phyloP scores from a whole-genome alignment of 164 flowering plant species.

The Stephania cephalantha region DNA sequence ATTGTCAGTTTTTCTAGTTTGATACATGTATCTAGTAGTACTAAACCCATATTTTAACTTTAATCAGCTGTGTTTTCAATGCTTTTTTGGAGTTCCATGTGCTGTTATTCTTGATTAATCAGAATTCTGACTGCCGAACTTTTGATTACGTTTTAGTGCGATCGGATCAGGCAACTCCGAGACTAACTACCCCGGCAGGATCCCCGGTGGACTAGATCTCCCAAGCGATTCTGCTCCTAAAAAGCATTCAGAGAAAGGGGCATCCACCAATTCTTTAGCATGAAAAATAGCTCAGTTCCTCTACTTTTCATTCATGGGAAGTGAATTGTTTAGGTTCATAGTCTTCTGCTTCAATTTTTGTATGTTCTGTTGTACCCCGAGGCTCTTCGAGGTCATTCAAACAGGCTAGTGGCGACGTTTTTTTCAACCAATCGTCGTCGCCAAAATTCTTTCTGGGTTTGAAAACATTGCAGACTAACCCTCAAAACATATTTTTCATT shows the following conservation, averaged over 20 bases:
- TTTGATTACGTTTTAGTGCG: slow-evolving; percentile 34
- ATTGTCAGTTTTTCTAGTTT: no score
- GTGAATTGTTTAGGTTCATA: background rate
- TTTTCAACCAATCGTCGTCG: background rate
- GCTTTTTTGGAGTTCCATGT: background rate
- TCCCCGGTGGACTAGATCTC: slow-evolving; percentile 54
- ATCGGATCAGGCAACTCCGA: slow-evolving; percentile 50
- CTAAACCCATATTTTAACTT: background rate
- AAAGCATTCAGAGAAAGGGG: slow-evolving; percentile 21
- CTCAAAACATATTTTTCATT: background rate
- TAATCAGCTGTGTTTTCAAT: background rate
- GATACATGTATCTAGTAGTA: background rate
- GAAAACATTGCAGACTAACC: background rate
- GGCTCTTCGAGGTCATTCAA: background rate
- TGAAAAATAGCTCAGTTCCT: background rate
- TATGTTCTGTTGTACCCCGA: background rate
- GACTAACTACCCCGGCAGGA: slow-evolving; percentile 76
- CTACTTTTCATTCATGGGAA: slow-evolving; percentile 7
- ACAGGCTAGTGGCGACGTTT: background rate
- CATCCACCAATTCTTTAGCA: slow-evolving; percentile 13
- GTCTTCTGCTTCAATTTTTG: background rate
- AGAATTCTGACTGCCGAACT: slow-evolving; percentile 1
- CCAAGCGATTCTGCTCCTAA: slow-evolving; percentile 50
- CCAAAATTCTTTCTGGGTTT: slow-evolving; percentile 2
- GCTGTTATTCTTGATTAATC: background rate